Base-by-base conservation (phyloP, 225 moss, liverwort and hornwort species). In the Ulota crispa region DNA sequence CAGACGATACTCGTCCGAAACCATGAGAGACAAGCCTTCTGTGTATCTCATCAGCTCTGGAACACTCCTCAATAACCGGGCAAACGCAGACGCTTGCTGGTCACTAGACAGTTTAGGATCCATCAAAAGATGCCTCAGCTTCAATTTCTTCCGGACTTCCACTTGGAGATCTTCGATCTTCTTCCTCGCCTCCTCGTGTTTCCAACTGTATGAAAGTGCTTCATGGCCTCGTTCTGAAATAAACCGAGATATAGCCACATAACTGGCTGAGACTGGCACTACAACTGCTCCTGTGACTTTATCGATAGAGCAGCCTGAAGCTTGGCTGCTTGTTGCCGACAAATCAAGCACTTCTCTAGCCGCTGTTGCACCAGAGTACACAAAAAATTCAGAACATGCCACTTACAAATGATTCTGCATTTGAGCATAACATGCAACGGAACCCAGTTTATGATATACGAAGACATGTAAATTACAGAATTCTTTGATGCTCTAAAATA, bases 1-100 rank as follows among this genome's bases (percentile, higher is more conserved):
- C 70, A 96, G 75, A 73, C 92, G 89, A 79, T 90, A 89, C 69
- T 96, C 93, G 79, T 96, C 92, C 74, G 93, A 93, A 65, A 96
- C 86, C 81, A 85, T 88, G 36, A 94, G 68, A 53, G 95, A 93
- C 56, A 96, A 76, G 28, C 94, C 94, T 82, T 96, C 95, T 23
- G 90, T 94, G 65, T 92, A 96, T 56, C 84, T 87, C 67, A 73
- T 66, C 76, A 96, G 89, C 81, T 88, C 85, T 16, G 93, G 88
- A 41, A 90, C 85, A 83, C 93, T 91, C 80, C 85, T 88, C 65
- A 92, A 85, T 70, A 96, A 82, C 75, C 94, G 82, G 43, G 87
- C 87, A 64, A 93, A 93, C 21, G 93, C 95, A 75, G 95, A 91
- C 73, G 85, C 89, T 43, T 90, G 89, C 79, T 96, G 94, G 64